Evolutionary conservation across 192 early-diverging fungal species (phyloP), one percentile per base, ranked within the genome.

Genomic region (Rhizoclosmatium globosum): DNA sequence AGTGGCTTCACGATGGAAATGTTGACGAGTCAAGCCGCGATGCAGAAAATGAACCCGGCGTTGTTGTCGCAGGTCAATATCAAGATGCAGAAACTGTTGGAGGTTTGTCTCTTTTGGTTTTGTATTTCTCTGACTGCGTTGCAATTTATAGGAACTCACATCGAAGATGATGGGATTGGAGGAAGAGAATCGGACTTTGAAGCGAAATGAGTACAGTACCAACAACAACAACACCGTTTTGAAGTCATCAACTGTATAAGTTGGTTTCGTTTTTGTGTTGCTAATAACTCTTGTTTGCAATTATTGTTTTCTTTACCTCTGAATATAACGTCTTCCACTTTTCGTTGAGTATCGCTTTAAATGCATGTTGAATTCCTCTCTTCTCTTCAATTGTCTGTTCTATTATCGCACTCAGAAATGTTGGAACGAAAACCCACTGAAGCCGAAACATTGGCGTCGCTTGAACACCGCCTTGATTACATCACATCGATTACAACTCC

Each of bases 51-150:
- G 81, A 86, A 90, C 76, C 89, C 89, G 2, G 80, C 71, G 13
- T 65, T 83, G 13, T 65, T 90, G 46, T 47, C 89, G 1, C 83
- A 88, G 64, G 89, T 90, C 39, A 90, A 90, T 69, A 79, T 84
- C 17, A 90, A 90, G 67, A 87, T 90, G 87, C 89, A 90, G 65
- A 90, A 87, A 74, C 79, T 90, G 17, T 75, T 90, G 41, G 89
- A 89, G 80, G 88, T 88, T 23, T 15, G 71, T 38, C 0, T 80
- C 39, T 0, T 11, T 71, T 70, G 6, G 13, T 58, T 58, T 53
- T 57, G 45, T 42, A 42, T 53, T 42, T 31, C 31, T 31, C 31
- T 31, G 31, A 53, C 0, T 17, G 1, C 6, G 17, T 53, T 53
- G 50, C 6, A 53, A 53, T n/a, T 47, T 2, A 23, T 48, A 87